Conservation (phyloP, 352 stramenopile genomes). For the Pythium pyrilobum region DNA sequence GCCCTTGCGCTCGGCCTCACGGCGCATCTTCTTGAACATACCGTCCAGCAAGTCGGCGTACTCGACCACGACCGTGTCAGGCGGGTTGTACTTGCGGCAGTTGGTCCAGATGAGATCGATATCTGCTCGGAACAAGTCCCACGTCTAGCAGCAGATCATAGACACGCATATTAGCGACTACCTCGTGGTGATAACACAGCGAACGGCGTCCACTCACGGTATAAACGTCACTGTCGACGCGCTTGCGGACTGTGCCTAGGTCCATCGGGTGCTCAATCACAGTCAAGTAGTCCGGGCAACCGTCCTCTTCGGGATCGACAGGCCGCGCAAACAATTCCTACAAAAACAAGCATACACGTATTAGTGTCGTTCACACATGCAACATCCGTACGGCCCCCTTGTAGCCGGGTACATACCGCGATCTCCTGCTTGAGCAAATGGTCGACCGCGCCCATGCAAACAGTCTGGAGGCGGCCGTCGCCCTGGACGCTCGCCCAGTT, state of each 20-base stretch:
- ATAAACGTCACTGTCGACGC: constrained; percentile 56
- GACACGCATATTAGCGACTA: no score
- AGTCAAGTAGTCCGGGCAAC: constrained; percentile 79
- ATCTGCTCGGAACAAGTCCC: constrained; percentile 75
- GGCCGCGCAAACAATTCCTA: constrained; percentile 81
- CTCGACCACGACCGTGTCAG: constrained; percentile 69
- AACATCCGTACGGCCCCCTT: no score
- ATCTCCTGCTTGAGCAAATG: constrained; percentile 71
- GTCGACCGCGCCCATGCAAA: constrained; percentile 60
- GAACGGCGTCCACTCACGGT: constrained; percentile 33
- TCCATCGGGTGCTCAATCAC: constrained; percentile 85
- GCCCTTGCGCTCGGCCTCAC: constrained; percentile 51
- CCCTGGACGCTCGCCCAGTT: constrained; percentile 63
- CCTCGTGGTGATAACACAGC: no score
- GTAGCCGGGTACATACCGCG: constrained; percentile 38
- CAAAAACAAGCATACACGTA: not conserved
- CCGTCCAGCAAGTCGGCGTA: constrained; percentile 66
- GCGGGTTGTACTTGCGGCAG: constrained; percentile 74
- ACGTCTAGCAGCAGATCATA: constrained; percentile 41
- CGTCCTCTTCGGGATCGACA: constrained; percentile 75
- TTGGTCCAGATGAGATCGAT: constrained; percentile 81
- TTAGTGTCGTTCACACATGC: no score
- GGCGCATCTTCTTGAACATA: constrained; percentile 59
- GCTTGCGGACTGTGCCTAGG: constrained; percentile 73
- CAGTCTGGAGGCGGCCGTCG: constrained; percentile 30